Conservation (phyloP, 345 rosid genomes). For the Abelmoschus esculentus region DNA sequence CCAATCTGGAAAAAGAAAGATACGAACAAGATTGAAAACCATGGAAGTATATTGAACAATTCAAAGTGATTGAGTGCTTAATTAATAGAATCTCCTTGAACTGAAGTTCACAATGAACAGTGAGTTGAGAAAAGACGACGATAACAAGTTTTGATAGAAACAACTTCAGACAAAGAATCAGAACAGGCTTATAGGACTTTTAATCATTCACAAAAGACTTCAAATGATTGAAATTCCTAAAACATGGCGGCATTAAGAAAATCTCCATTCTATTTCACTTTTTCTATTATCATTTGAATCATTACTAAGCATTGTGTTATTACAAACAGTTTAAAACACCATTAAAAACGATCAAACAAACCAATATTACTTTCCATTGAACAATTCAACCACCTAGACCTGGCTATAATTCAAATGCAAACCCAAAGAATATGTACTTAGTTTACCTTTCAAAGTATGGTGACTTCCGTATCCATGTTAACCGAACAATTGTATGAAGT, state of each 20-base stretch:
- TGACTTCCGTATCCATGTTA: constrained; percentile 89
- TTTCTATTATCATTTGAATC: not conserved
- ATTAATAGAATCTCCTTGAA: not conserved
- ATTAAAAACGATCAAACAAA: not conserved
- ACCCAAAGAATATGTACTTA: not conserved
- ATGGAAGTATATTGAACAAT: not conserved
- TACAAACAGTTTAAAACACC: not conserved
- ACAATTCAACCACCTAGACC: not conserved
- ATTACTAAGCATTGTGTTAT: not conserved
- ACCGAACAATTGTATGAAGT: constrained; percentile 39
- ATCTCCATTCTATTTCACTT: not conserved
- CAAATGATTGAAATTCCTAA: not conserved
- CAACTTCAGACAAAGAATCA: not conserved
- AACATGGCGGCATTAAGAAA: not conserved
- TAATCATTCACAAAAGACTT: not conserved
- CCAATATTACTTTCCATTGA: not conserved
- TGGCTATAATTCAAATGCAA: not conserved
- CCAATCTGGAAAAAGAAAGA: constrained; percentile 43
- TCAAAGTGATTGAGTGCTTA: not conserved
- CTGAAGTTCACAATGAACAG: not conserved
- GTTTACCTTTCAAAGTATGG: constrained; percentile 56
- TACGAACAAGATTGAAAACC: not conserved
- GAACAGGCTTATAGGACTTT: not conserved
- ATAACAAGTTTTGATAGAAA: not conserved
- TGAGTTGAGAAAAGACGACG: not conserved